Conservation (phyloP, 805 yeast species). For the Candida piceae region DNA sequence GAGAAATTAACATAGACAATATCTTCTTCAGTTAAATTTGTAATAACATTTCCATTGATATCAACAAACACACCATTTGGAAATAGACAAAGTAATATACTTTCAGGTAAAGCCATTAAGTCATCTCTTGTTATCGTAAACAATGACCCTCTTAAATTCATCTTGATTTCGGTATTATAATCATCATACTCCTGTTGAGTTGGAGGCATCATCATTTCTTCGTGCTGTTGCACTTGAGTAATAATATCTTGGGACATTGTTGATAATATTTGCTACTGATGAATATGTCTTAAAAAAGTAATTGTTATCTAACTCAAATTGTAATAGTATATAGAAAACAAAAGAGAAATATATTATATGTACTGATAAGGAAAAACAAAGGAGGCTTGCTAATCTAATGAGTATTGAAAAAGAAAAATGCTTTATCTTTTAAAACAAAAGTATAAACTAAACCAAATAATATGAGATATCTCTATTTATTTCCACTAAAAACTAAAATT, state of each 20-base stretch:
- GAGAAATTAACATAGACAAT: slow-evolving; percentile 80
- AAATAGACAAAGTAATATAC: slow-evolving; percentile 76
- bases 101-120: slow-evolving; percentile 87
- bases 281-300: background rate
- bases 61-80: slow-evolving; percentile 89
- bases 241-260: slow-evolving; percentile 42
- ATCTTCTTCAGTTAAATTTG: slow-evolving; percentile 75
- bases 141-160: slow-evolving; percentile 69
- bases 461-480: no score
- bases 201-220: slow-evolving; percentile 14
- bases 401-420: no score
- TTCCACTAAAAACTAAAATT: no score
- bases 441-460: no score
- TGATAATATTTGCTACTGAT: background rate
- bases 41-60: slow-evolving; percentile 67
- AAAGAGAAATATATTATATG: no score
- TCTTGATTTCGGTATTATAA: slow-evolving; percentile 61
- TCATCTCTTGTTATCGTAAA: slow-evolving; percentile 84
- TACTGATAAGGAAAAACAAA: no score
- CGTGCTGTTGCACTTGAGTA: slow-evolving; percentile 58
- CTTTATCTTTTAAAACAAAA: no score
- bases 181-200: slow-evolving; percentile 34
- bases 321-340: no score
- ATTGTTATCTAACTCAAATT: no score
- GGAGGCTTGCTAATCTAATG: no score